phyloP scores from a whole-genome alignment of 345 rosid genomes.

The Eucalyptus lansdowneana region DNA sequence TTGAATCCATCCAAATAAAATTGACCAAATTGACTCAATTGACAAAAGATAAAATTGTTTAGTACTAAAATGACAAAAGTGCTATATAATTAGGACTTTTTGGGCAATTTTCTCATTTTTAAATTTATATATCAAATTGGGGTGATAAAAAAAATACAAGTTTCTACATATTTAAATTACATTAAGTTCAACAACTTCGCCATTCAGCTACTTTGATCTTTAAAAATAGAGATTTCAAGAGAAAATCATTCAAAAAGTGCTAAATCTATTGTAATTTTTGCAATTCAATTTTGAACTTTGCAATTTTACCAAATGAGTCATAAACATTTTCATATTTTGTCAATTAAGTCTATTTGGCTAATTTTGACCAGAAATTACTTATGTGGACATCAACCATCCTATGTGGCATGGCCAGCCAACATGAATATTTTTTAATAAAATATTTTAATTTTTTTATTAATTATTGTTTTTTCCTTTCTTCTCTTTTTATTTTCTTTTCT shows the following conservation, averaged over 20 bases:
- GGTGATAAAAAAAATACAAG: background rate
- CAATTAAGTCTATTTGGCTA: background rate
- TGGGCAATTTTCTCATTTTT: too few species aligned
- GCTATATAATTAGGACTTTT: too few species aligned
- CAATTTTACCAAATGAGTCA: background rate
- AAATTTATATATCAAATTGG: background rate
- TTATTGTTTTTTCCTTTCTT: too few species aligned
- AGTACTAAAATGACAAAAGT: too few species aligned
- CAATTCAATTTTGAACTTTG: background rate
- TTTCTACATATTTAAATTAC: too few species aligned
- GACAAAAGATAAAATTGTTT: too few species aligned
- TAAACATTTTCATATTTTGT: accelerated
- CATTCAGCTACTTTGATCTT: background rate
- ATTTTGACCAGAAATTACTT: background rate
- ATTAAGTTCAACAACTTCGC: background rate
- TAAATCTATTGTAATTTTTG: too few species aligned
- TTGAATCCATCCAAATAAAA: too few species aligned
- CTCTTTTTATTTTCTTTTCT: too few species aligned
- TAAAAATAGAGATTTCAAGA: background rate
- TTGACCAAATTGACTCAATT: too few species aligned
- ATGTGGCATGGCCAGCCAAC: background rate
- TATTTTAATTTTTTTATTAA: too few species aligned
- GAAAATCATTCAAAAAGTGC: too few species aligned
- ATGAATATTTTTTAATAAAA: background rate
- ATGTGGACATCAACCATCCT: background rate